These are phyloP conservation scores for Thyridium curvatum DNA, from an alignment of 2,329 filamentous ascomycete species.

Conservation along the genomic window DNA sequence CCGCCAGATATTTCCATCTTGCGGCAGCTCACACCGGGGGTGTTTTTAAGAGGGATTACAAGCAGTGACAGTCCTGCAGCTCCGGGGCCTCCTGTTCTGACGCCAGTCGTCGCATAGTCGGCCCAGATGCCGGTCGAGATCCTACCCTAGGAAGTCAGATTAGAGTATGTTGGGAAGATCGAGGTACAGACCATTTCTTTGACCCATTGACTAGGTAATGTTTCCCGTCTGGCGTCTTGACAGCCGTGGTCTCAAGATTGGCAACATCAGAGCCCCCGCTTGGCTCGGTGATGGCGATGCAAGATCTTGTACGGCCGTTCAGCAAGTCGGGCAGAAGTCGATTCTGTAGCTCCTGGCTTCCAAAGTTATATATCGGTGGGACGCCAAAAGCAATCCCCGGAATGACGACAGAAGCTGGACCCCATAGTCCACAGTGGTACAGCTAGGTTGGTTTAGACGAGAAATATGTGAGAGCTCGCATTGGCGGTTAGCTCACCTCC, in stretches of 20 bases:
- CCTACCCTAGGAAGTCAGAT: too few relatives aligned
- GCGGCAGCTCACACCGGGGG: constrained; percentile 62
- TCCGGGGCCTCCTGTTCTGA: constrained; percentile 57
- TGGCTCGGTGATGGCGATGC: constrained; percentile 76
- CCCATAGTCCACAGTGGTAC: too few relatives aligned
- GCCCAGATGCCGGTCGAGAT: constrained; percentile 70
- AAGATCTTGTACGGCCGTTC: constrained; percentile 58
- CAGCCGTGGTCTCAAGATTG: constrained; percentile 63
- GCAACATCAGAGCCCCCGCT: constrained; percentile 69
- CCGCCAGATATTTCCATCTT: constrained; percentile 62
- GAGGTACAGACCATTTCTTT: constrained; percentile 84
- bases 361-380: constrained; percentile 66
- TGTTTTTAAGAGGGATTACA: constrained; percentile 62
- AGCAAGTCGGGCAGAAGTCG: constrained; percentile 63
- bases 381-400: constrained; percentile 69
- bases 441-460: too few relatives aligned
- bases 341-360: constrained; percentile 53
- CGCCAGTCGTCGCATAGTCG: constrained; percentile 64
- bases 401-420: constrained; percentile 59
- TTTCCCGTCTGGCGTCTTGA: constrained; percentile 55
- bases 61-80: constrained; percentile 58
- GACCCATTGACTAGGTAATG: constrained; percentile 67
- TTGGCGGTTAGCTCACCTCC: too few relatives aligned
- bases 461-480: too few relatives aligned
- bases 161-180: too few relatives aligned